Evolutionary conservation across 768 basidiomycete genomes (phyloP), one percentile per base, ranked within the genome.

Genomic region (Mycena capillaripes): DNA sequence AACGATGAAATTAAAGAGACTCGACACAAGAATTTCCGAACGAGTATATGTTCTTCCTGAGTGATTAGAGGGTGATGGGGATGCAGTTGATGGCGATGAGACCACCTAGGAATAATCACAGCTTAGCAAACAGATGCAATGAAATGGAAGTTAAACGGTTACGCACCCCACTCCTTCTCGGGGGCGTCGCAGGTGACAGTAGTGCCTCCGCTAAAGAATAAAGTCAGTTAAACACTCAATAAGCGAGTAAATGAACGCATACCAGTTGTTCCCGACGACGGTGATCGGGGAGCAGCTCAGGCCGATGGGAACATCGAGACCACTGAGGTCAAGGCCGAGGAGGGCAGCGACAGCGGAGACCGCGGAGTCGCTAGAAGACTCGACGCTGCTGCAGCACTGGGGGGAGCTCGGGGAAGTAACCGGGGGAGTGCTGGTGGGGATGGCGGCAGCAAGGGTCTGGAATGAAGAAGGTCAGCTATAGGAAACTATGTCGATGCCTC

Each of bases 251-350:
- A 17, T 7, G 8, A 44, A 44, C 7, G 2, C n/a, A n/a, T 19
- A 73, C 64, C 72, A 73, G 68, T 69, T 70, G 63, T 60, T 69
- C 10, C 72, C 72, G 69, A 40, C 23, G 63, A 70, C 69, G n/a
- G 73, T 70, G 73, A 74, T 74, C 58, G 73, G 69, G 5, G 58
- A 62, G 69, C 73, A 74, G 69, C 73, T 53, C 29, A 74, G 38
- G 14, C 73, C 73, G 48, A 74, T 34, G 19, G 58, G 59, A 52
- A 74, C 69, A 59, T 52, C 21, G 52, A 69, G 29, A n/a, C 72
- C 68, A 12, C 36, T 44, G 48, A 73, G 68, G 32, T 69, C 62
- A 4, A 73, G 57, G n/a, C 72, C 68, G 32, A 73, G 46, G 52
- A 57, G 27, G n/a, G 67, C 68, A 12, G 68, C 67, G 27, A 73